Evolutionary conservation across 306 rosid species (phyloP), one percentile per base, ranked within the genome.

Genomic region (Boehmeria nivea): DNA sequence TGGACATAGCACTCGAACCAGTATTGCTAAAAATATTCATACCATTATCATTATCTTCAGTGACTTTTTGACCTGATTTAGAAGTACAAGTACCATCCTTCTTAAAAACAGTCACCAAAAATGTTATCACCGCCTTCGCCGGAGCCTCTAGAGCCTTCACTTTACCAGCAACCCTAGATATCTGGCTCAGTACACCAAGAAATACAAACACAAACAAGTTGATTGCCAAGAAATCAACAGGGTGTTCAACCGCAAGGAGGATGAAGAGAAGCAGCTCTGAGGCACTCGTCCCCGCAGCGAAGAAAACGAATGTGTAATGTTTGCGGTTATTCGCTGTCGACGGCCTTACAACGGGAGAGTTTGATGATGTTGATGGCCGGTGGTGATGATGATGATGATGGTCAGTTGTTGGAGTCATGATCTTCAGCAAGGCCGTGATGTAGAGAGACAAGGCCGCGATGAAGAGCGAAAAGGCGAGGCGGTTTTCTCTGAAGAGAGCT

Each of bases 241-340:
- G 52, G 27, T 10, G 36, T 6, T 31, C 36, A 10, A 4, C 5
- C 8, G 26, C 21, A 38, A 26, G 26, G n/a, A 58, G 42, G 20
- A 43, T 11, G 23, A 8, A 58, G 7, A 44, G 40, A 2, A 43
- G 63, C 36, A 58, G 31, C 63, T 58, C 63, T 6, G 51, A 58
- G 7, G 52, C 42, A n/a, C 23, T 6, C 0, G 26, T 16, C 6
- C 63, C 63, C 4, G 52, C 28, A n/a, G 43, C 15, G 4, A 58
- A 5, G 12, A 42, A 43, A 12, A 58, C 0, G 2, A 6, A 23
- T 11, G 17, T 6, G 21, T 28, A 42, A 8, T 19, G 2, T 10
- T 10, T 31, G 36, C 36, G 36, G 4, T 45, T 8, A 42, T 14
- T 6, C 17, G 17, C n/a, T n/a, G 46, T 12, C 24, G 43, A 16